Conservation (phyloP, 225 moss, liverwort and hornwort species). For the Pseudoscleropodium purum region DNA sequence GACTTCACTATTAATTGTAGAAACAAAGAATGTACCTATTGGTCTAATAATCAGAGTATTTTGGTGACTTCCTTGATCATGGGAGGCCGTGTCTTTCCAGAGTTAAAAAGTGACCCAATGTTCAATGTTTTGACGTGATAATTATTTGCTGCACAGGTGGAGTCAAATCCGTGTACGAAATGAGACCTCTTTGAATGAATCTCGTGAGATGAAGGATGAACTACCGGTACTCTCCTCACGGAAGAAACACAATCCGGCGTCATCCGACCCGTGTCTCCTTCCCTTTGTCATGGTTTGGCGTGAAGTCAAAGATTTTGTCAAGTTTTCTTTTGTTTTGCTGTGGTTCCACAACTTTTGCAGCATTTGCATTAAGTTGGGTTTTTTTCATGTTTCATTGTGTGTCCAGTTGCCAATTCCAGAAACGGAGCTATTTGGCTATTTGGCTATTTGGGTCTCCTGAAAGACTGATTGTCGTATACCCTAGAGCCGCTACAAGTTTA, state of each 20-base stretch:
- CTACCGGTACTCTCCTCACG: background rate
- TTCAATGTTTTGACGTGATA: background rate
- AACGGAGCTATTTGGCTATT: too few species aligned
- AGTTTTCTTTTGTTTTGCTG: background rate
- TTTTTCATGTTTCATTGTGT: background rate
- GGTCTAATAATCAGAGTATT: accelerated
- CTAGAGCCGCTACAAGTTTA: background rate
- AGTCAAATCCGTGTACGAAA: background rate
- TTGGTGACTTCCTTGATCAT: background rate
- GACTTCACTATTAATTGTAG: background rate
- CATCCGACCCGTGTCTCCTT: background rate
- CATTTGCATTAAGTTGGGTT: background rate
- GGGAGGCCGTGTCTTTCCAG: accelerated
- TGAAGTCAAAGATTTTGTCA: background rate
- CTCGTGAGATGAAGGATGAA: background rate
- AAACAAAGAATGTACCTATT: background rate
- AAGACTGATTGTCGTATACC: background rate
- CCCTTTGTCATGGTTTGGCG: background rate
- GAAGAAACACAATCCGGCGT: background rate
- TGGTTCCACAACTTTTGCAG: too few species aligned
- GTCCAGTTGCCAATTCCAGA: too few species aligned
- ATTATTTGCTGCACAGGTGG: background rate
- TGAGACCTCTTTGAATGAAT: background rate
- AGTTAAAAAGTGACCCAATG: background rate
- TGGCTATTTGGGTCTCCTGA: too few species aligned